Conservation (phyloP, 176 grass and related monocot species). For the Metroxylon sagu region DNA sequence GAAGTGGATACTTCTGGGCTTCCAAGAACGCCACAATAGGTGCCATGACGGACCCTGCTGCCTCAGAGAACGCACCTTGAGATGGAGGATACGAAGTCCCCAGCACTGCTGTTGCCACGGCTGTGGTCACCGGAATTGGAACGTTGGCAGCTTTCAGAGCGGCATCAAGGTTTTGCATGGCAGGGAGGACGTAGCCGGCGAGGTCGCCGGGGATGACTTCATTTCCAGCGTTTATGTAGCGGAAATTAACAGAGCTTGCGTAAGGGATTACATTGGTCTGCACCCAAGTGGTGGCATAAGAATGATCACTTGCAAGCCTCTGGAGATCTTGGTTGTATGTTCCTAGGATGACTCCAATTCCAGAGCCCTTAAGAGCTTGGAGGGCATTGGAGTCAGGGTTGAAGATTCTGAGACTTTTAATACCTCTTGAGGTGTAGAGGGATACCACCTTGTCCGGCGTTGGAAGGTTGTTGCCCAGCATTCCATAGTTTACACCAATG, state of each 20-base stretch:
- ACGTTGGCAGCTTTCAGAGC: not conserved
- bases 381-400: constrained; percentile 55
- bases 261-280: constrained; percentile 61
- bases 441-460: constrained; percentile 60
- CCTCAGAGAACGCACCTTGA: constrained; percentile 12
- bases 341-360: constrained; percentile 66
- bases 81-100: constrained; percentile 16
- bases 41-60: not conserved
- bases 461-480: constrained; percentile 64
- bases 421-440: constrained; percentile 41
- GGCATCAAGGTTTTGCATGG: constrained; percentile 8
- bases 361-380: constrained; percentile 43
- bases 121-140: constrained; percentile 4
- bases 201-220: constrained; percentile 37
- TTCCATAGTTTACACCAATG: constrained; percentile 81
- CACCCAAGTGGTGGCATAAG: constrained; percentile 62
- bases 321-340: constrained; percentile 74
- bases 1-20: not conserved
- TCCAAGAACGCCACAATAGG: not conserved
- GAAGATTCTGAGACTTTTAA: constrained; percentile 63
- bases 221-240: constrained; percentile 72
- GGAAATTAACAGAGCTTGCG: constrained; percentile 52
- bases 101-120: constrained; percentile 12
- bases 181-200: not conserved
- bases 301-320: constrained; percentile 32